These are phyloP conservation scores for Aureobasidium sp. DNA, from an alignment of 2,329 filamentous ascomycete genomes.

Conservation along the genomic window DNA sequence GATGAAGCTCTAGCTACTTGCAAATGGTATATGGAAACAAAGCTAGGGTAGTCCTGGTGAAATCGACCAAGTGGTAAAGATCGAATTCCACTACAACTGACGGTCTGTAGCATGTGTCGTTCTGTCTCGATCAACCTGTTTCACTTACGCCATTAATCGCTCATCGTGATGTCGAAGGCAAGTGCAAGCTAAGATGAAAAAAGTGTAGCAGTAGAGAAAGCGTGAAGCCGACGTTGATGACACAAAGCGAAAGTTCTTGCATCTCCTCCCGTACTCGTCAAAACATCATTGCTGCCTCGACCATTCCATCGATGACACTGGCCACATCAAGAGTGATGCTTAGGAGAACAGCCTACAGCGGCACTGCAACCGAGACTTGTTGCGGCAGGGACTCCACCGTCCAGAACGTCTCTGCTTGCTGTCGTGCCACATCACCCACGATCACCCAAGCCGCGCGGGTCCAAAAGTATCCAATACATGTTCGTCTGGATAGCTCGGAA, in stretches of 20 bases:
- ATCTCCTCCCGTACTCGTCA: not conserved
- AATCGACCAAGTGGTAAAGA: too few relatives aligned
- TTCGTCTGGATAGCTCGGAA: not conserved
- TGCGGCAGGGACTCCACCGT: not conserved
- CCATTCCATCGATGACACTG: not conserved
- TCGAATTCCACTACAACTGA: too few relatives aligned
- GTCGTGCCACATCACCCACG: conserved; percentile 9
- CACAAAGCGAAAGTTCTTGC: not conserved
- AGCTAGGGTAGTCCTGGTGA: too few relatives aligned
- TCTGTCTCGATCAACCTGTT: too few relatives aligned
- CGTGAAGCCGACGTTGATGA: not conserved
- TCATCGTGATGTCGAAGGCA: too few relatives aligned
- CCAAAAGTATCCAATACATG: not conserved
- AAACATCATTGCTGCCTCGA: not conserved
- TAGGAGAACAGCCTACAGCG: not conserved
- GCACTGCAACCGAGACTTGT: not conserved
- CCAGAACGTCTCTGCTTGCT: not conserved
- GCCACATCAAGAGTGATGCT: not conserved
- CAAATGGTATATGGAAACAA: too few relatives aligned
- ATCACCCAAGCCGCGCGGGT: conserved; percentile 10
- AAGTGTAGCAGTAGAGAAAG: not conserved
- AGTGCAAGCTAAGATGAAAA: too few relatives aligned
- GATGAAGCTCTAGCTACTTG: too few relatives aligned
- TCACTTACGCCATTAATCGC: too few relatives aligned
- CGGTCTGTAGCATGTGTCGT: too few relatives aligned